Percentiles rank a stretch among this genome's conserved stretches.
Evolutionary conservation across 768 basidiomycete species (phyloP).

Genomic region (Tulasnella sp.): DNA sequence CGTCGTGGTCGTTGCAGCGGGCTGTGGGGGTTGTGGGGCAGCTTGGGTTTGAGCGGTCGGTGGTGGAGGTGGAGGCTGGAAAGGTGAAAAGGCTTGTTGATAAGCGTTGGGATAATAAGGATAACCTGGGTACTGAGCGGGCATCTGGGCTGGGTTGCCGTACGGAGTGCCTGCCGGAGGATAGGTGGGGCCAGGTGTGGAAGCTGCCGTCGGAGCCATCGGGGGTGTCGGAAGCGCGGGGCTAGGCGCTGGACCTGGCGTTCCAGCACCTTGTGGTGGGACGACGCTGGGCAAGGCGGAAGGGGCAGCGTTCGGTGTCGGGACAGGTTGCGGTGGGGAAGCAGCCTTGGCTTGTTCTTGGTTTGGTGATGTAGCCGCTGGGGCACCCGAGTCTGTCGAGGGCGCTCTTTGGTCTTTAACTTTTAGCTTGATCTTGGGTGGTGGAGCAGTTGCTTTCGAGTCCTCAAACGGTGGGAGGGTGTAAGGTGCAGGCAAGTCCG

Average conservation of each 20-base stretch:
- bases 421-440: constrained; percentile 70
- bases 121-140: constrained; percentile 28
- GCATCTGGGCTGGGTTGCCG: neutral
- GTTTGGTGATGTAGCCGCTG: neutral
- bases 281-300: neutral
- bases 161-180: constrained; percentile 4
- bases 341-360: constrained; percentile 14
- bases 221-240: constrained; percentile 18
- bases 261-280: neutral
- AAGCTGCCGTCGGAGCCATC: neutral
- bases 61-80: constrained; percentile 19
- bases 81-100: constrained; percentile 16
- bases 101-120: constrained; percentile 17
- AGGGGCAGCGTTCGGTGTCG: neutral
- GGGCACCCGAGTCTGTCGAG: constrained; percentile 3
- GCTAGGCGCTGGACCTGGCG: constrained; percentile 13
- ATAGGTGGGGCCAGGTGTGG: neutral
- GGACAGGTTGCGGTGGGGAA: neutral
- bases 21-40: neutral
- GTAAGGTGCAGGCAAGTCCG: constrained; percentile 71
- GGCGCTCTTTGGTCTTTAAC: constrained; percentile 39
- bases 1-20: constrained; percentile 3
- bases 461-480: constrained; percentile 51
- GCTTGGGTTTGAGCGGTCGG: constrained; percentile 10
- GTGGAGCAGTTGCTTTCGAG: constrained; percentile 38